Evolutionary conservation across 805 yeast species (phyloP).

Genomic region (Starmerella floricola): DNA sequence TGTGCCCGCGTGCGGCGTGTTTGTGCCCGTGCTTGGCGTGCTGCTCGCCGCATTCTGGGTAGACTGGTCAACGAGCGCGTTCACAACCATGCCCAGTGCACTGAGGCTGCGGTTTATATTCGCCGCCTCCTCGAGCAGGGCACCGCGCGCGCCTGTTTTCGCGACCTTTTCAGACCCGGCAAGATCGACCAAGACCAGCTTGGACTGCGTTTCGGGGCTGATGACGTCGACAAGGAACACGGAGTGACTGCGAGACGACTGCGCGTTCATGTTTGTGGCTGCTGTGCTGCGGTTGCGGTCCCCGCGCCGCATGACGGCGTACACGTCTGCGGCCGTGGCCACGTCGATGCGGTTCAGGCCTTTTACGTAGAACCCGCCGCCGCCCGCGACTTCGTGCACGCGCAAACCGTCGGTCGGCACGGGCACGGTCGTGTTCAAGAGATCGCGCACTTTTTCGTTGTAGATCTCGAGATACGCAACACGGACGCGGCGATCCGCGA

Average conservation of each 20-base stretch:
- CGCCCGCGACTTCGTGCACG: conserved; percentile 33
- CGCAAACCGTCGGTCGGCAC: conserved; percentile 28
- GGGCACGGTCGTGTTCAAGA: conserved; percentile 39
- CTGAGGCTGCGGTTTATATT: conserved; percentile 70
- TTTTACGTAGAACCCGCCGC: conserved; percentile 55
- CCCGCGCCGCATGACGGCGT: conserved; percentile 48
- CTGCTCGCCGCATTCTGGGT: conserved; percentile 39
- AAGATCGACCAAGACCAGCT: conserved; percentile 63
- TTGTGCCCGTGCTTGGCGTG: neutral
- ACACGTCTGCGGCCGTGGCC: conserved; percentile 45
- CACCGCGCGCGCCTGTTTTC: conserved; percentile 67
- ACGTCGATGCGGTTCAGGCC: conserved; percentile 57
- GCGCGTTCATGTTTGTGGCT: conserved; percentile 56
- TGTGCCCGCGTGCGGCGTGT: neutral
- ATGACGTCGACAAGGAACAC: conserved; percentile 56
- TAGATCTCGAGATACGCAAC: conserved; percentile 73
- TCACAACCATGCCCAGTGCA: conserved; percentile 68
- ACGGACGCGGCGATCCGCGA: conserved; percentile 43
- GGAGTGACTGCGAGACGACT: conserved; percentile 70
- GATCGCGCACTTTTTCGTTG: conserved; percentile 63
- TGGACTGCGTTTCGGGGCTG: conserved; percentile 48
- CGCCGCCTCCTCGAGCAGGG: conserved; percentile 68
- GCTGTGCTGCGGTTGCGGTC: conserved; percentile 43
- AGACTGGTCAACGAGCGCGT: conserved; percentile 38
- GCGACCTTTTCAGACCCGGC: conserved; percentile 80